Conservation (phyloP, 2,329 filamentous ascomycete genomes). For the Aureobasidium sp. region DNA sequence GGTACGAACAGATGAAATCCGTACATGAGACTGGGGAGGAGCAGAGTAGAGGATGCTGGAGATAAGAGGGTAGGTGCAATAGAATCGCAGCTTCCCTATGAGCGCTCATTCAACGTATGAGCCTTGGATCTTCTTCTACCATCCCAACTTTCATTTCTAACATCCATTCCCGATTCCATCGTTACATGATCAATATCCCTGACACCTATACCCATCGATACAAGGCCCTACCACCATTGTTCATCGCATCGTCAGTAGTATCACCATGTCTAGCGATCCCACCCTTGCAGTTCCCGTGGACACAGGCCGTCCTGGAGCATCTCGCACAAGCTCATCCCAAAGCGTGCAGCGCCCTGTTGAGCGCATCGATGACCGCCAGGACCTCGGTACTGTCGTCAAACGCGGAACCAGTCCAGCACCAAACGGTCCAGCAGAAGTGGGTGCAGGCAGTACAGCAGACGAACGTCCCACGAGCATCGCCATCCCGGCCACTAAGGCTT, state of each 20-base stretch:
- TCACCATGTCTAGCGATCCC: slow-evolving; percentile 4
- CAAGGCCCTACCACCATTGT: neutral
- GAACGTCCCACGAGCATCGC: slow-evolving; percentile 5
- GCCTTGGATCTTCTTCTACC: neutral
- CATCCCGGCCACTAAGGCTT: slow-evolving; percentile 11
- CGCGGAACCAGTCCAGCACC: slow-evolving; percentile 10
- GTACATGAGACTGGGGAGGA: neutral
- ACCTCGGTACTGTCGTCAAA: slow-evolving; percentile 11
- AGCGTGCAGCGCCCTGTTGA: slow-evolving; percentile 12
- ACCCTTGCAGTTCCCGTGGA: slow-evolving; percentile 1
- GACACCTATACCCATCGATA: neutral
- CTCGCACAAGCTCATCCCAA: slow-evolving; percentile 13
- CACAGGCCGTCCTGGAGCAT: slow-evolving; percentile 1
- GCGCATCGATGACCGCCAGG: slow-evolving; percentile 13
- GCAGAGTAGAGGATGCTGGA: neutral
- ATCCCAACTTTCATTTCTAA: neutral
- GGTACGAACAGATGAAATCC: neutral
- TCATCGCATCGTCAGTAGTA: neutral
- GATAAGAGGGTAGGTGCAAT: neutral
- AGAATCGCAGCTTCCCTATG: neutral
- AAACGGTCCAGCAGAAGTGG: slow-evolving; percentile 1
- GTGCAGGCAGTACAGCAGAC: slow-evolving; percentile 3
- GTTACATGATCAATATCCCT: slow-evolving; percentile 4
- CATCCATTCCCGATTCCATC: neutral
- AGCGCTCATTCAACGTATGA: neutral